Evolutionary conservation across 371 early-diverging fungal species (phyloP), one percentile per base, ranked within the genome.

Genomic region (Apophysomyces sp.): DNA sequence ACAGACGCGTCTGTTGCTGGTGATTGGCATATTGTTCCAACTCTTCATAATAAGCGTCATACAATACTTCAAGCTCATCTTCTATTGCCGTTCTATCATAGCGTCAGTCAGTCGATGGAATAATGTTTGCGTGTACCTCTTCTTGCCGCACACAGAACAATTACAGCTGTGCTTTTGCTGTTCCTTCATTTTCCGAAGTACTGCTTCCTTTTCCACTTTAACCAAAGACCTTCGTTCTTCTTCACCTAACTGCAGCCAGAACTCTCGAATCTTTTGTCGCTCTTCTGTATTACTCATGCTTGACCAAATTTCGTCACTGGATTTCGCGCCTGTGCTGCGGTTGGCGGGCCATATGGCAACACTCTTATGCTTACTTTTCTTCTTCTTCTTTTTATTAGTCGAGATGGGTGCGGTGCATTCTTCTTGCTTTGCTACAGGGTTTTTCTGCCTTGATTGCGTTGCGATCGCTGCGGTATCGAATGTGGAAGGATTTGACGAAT

Each of bases 1-100:
- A 73, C 29, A 73, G 63, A 37, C 79, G 82, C 12, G 78, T 76
- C 28, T 80, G 83, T 62, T 88, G 86, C 57, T 90, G 89, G 44
- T 89, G 87, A 63, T 92, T 85, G 24, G 95, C 92, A 68, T 91
- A 95, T 53, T 89, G 87, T 71, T 94, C 92, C 37, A 96, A 79
- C 69, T 94, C 95, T 57, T 94, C 92, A 68, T 93, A 94, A 74
- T 96, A 96, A 40, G 93, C 92, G 68, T 95, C 94, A 67, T 97
- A 97, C 4, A 97, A 79, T 8, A 89, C 81, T 67, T 95, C 94
- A 15, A 97, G 82, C 71, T 97, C 95, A 60, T 90, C 91, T 69
- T 94, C 96, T 65, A 97, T 94, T 32, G 93, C 94, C 55, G 89
- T 87, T 71, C 94, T 92, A 76, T 60, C 30, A 41, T 0, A 21